Conservation (phyloP, 2,329 filamentous ascomycete species). For the Cadophora sp. region DNA sequence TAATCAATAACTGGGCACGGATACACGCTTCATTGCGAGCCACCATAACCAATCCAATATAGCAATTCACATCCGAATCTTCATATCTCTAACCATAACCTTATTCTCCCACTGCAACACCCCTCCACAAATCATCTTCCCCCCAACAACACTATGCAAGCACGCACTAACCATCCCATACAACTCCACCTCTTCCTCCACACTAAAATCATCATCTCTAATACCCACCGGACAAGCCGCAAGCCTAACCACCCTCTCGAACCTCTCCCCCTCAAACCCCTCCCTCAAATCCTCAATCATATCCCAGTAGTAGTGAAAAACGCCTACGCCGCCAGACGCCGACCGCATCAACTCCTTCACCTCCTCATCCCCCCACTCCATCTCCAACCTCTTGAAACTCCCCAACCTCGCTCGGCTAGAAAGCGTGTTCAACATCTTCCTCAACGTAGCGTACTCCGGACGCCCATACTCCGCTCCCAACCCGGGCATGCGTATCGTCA, state of each 20-base stretch:
- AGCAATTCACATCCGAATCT: neutral
- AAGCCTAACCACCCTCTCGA: slow-evolving; percentile 28
- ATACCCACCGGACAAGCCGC: neutral
- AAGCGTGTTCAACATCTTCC: slow-evolving; percentile 26
- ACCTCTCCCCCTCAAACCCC: slow-evolving; percentile 20
- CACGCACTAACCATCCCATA: slow-evolving; percentile 13
- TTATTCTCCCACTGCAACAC: slow-evolving; percentile 23
- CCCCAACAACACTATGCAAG: slow-evolving; percentile 31
- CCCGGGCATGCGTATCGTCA: slow-evolving; percentile 17
- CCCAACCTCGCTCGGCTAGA: slow-evolving; percentile 27
- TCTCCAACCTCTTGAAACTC: slow-evolving; percentile 21
- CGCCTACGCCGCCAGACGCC: neutral
- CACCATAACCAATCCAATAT: too few species aligned
- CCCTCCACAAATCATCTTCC: slow-evolving; percentile 27
- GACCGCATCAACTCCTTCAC: slow-evolving; percentile 7
- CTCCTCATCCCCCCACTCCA: slow-evolving; percentile 20
- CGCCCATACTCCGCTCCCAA: slow-evolving; percentile 1
- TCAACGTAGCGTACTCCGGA: slow-evolving; percentile 8
- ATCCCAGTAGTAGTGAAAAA: slow-evolving; percentile 12
- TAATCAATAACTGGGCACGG: rapidly evolving
- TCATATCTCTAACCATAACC: neutral
- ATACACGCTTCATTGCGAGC: too few species aligned
- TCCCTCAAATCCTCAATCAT: slow-evolving; percentile 21
- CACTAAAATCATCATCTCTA: neutral
- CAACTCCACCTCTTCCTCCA: neutral